These are phyloP conservation scores for Yamadazyma akitaensis DNA, from an alignment of 805 yeast species.

Conservation along the genomic window DNA sequence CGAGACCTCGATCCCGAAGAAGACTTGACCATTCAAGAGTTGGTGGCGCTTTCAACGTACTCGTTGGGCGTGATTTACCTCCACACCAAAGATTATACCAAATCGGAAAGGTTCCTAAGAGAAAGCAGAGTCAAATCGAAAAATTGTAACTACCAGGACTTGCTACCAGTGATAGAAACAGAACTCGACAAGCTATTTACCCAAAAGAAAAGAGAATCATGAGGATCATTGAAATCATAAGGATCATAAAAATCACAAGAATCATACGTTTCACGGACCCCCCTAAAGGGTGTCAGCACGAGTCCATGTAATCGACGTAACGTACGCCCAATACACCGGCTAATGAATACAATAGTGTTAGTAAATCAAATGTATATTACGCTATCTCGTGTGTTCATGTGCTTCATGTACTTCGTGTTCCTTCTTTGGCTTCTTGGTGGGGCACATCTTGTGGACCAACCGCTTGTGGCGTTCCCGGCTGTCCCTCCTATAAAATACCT, in stretches of 20 bases:
- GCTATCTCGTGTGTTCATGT: too few species aligned
- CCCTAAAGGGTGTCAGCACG: too few species aligned
- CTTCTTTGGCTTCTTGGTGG: neutral
- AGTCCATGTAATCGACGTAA: too few species aligned
- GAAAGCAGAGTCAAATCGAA: constrained; percentile 71
- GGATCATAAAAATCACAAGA: too few species aligned
- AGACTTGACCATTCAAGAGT: constrained; percentile 44
- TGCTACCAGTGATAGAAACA: constrained; percentile 60
- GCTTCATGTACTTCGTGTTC: too few species aligned
- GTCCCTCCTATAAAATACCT: constrained; percentile 14
- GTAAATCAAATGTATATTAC: too few species aligned
- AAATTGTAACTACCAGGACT: constrained; percentile 60
- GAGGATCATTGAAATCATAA: neutral
- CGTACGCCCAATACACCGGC: too few species aligned
- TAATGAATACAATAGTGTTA: too few species aligned
- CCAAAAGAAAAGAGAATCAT: constrained; percentile 19
- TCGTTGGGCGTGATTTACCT: constrained; percentile 78
- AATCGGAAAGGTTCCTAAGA: constrained; percentile 59
- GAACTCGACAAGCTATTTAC: constrained; percentile 56
- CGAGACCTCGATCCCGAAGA: constrained; percentile 10
- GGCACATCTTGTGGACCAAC: constrained; percentile 5
- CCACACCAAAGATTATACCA: constrained; percentile 53
- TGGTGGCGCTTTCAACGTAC: constrained; percentile 76
- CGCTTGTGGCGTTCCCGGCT: constrained; percentile 12
- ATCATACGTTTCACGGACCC: too few species aligned